Evolutionary conservation across 192 early-diverging fungal species (phyloP).

Genomic region (Oehlia diaphana): DNA sequence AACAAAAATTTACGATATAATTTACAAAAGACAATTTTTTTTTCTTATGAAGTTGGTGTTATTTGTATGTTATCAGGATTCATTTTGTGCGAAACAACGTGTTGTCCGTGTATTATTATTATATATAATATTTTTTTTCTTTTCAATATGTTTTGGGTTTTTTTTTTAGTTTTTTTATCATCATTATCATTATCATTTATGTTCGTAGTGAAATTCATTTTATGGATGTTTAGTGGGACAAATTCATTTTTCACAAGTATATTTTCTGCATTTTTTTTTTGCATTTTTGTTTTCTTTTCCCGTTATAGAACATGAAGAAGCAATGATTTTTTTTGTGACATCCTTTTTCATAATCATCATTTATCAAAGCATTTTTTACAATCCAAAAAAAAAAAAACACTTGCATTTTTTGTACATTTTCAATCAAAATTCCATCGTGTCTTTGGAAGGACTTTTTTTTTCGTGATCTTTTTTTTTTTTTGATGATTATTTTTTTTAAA

Average conservation of each 20-base stretch:
- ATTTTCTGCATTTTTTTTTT: not conserved
- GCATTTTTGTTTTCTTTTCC: not conserved
- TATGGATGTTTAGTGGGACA: not conserved
- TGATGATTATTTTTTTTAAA: not conserved
- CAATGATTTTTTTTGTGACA: not conserved
- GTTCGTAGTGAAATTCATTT: not conserved
- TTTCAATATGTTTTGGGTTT: not conserved
- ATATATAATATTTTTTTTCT: not conserved
- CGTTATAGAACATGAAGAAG: not conserved
- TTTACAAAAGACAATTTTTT: too few species aligned
- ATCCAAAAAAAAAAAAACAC: not conserved
- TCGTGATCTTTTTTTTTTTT: not conserved
- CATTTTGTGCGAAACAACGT: too few species aligned
- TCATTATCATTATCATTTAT: not conserved
- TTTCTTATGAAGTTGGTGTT: not conserved
- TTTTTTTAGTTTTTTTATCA: not conserved
- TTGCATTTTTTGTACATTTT: not conserved
- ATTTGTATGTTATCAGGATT: not conserved
- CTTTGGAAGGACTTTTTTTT: not conserved
- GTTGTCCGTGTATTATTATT: not conserved
- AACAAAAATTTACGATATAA: too few species aligned
- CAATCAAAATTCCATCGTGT: not conserved
- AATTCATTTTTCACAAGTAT: not conserved
- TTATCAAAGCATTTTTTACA: not conserved
- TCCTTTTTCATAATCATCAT: not conserved